These are phyloP conservation scores for Tolypocladium guangdongense DNA, from an alignment of 2,329 filamentous ascomycete genomes.

Conservation along the genomic window DNA sequence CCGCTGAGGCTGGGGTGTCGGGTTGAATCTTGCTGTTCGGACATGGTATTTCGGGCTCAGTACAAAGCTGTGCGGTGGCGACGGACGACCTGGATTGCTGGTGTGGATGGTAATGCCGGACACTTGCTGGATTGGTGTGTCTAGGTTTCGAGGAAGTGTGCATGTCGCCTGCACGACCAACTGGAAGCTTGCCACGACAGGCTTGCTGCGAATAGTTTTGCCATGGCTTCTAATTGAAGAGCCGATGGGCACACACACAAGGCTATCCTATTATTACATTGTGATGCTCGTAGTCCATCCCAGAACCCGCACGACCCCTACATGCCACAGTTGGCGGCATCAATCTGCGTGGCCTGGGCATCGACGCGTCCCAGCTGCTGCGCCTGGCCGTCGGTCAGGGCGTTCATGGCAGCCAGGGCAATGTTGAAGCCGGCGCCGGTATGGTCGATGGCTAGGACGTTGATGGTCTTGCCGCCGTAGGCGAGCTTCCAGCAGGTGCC, in stretches of 20 bases:
- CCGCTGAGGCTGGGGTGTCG: neutral
- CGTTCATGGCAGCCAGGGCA: constrained; percentile 43
- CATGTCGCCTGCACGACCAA: neutral
- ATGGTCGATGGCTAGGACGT: constrained; percentile 46
- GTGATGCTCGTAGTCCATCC: neutral
- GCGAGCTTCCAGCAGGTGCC: constrained; percentile 48
- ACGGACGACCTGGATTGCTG: neutral
- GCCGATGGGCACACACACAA: neutral
- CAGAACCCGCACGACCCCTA: constrained; percentile 7
- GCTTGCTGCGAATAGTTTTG: neutral
- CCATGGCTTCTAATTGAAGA: neutral
- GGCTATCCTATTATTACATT: neutral
- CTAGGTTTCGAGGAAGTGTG: neutral
- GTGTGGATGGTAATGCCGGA: neutral
- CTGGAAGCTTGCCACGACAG: neutral
- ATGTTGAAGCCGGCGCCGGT: constrained; percentile 42
- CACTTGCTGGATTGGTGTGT: neutral
- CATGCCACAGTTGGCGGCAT: constrained; percentile 30
- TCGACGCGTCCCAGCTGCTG: constrained; percentile 39
- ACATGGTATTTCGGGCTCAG: neutral
- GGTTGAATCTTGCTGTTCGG: neutral
- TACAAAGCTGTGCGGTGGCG: neutral
- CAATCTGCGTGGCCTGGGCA: constrained; percentile 34
- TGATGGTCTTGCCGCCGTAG: constrained; percentile 39
- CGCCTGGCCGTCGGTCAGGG: constrained; percentile 41